These are phyloP conservation scores for Stachybotrys chartarum DNA, from an alignment of 2,329 filamentous ascomycete genomes.

Conservation along the genomic window DNA sequence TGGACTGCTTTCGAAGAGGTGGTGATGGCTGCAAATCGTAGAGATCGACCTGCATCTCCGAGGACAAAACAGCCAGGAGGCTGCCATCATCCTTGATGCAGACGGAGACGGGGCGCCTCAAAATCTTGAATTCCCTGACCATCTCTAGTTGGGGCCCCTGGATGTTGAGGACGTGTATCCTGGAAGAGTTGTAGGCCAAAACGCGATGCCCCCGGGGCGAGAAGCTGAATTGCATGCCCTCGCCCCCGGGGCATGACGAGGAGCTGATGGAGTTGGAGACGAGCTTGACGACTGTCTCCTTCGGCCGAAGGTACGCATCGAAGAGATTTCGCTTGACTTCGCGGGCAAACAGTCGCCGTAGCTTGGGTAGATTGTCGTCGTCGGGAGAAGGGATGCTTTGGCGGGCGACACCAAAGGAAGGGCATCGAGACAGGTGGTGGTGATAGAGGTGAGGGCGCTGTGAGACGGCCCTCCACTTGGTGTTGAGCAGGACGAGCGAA, in stretches of 20 bases:
- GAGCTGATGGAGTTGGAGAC: constrained; percentile 80
- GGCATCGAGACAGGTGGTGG: constrained; percentile 53
- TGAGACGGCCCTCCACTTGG: constrained; percentile 57
- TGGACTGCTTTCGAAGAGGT: constrained; percentile 63
- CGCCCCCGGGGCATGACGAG: constrained; percentile 73
- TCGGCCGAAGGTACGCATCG: constrained; percentile 65
- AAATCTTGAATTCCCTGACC: constrained; percentile 71
- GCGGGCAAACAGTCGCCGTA: constrained; percentile 60
- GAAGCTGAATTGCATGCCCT: constrained; percentile 78
- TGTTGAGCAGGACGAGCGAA: constrained; percentile 57
- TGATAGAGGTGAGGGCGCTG: constrained; percentile 58
- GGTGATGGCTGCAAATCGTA: constrained; percentile 62
- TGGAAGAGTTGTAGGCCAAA: constrained; percentile 77
- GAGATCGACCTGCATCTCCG: constrained; percentile 78
- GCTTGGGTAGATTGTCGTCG: constrained; percentile 45
- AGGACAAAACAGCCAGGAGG: constrained; percentile 71
- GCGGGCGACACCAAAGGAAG: constrained; percentile 49
- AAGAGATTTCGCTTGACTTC: constrained; percentile 74
- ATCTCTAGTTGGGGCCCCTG: constrained; percentile 53
- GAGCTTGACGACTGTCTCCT: constrained; percentile 65
- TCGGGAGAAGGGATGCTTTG: constrained; percentile 27
- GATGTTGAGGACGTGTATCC: constrained; percentile 73
- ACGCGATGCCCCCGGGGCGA: constrained; percentile 69
- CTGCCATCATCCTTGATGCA: constrained; percentile 74
- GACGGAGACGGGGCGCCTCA: constrained; percentile 66